Evolutionary conservation across 2,329 filamentous ascomycete species (phyloP), one percentile per base, ranked within the genome.

Genomic region (Leptosphaerulina australis): DNA sequence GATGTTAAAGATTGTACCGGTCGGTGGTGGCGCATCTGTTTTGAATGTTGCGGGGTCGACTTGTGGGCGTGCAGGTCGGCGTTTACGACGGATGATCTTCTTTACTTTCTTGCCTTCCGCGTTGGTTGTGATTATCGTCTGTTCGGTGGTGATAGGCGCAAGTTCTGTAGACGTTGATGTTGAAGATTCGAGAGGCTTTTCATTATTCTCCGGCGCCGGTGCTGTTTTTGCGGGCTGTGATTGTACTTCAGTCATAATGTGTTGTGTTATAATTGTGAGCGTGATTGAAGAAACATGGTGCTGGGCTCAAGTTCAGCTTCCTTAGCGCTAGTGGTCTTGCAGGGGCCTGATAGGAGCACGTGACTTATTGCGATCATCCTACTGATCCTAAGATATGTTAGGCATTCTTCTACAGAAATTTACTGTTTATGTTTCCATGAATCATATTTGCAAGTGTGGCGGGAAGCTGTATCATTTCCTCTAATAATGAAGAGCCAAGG

Each of bases 1-100:
- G 67, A 96, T 95, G 75, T 99, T 99, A 81, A 94, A 99, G 50
- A 92, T 91, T 0, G 90, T 96, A 44, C 94, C 94, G 0, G 93
- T 97, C 67, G 97, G 92, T 1, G 90, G 89, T 12, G 92, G 91
- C 3, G 90, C 88, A 64, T 96, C 91, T 25, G 87, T 87, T 63
- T 88, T 90, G 75, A 96, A 83, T 33, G 87, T 87, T 30, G 88
- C 85, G 1, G 91, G 85, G 68, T 99, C 94, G 66, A 97, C 87
- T 76, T 99, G 94, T 0, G 89, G 88, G 51, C 93, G 86, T 36
- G 94, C 94, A 24, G 94, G 94, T 29, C 91, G 83, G 67, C 88
- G 87, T 79, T 96, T 97, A 71, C 90, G 91, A 57, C 92, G 86
- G 61, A 96, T 88, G 61, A 97, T 90, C 79, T 93, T 95, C 75